phyloP scores from a whole-genome alignment of 192 early-diverging fungal genomes.

The Coemansia sp. region DNA sequence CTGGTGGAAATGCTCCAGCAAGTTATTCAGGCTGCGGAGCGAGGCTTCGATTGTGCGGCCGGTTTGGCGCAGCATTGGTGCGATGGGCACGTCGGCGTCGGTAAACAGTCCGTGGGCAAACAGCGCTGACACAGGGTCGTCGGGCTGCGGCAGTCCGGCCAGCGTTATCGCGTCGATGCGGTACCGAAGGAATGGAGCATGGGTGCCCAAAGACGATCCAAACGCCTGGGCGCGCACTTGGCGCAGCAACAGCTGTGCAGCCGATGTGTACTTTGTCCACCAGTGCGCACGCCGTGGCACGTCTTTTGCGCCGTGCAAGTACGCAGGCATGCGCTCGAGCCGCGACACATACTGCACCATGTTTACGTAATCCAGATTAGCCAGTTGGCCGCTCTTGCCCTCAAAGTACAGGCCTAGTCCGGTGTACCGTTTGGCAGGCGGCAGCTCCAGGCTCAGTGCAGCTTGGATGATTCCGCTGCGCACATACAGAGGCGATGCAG shows the following conservation, averaged over 20 bases:
- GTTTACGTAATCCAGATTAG: slow-evolving; percentile 89
- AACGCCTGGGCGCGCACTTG: slow-evolving; percentile 45
- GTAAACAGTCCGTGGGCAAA: slow-evolving; percentile 3
- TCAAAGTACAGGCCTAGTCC: slow-evolving; percentile 74
- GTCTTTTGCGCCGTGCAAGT: slow-evolving; percentile 36
- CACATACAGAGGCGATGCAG: slow-evolving; percentile 17
- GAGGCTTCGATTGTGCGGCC: slow-evolving; percentile 75
- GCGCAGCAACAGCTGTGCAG: slow-evolving; percentile 34
- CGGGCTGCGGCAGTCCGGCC: slow-evolving; percentile 32
- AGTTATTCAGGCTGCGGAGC: slow-evolving; percentile 82
- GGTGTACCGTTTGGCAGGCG: slow-evolving; percentile 56
- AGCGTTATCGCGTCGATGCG: slow-evolving; percentile 79
- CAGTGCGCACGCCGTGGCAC: slow-evolving; percentile 6
- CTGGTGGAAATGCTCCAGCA: slow-evolving; percentile 93
- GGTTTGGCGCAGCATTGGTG: slow-evolving; percentile 11
- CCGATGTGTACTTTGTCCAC: slow-evolving; percentile 18
- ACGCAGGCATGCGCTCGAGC: slow-evolving; percentile 53
- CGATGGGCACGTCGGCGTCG: background rate
- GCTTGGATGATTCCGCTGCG: slow-evolving; percentile 83
- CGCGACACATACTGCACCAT: slow-evolving; percentile 63
- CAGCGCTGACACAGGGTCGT: slow-evolving; percentile 12
- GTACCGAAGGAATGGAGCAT: slow-evolving; percentile 58
- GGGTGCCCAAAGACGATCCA: slow-evolving; percentile 36
- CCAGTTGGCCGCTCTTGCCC: slow-evolving; percentile 87
- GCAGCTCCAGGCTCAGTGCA: slow-evolving; percentile 84